Evolutionary conservation across 108 stramenopile species (phyloP).

Genomic region (Mediolabrus comicus): DNA sequence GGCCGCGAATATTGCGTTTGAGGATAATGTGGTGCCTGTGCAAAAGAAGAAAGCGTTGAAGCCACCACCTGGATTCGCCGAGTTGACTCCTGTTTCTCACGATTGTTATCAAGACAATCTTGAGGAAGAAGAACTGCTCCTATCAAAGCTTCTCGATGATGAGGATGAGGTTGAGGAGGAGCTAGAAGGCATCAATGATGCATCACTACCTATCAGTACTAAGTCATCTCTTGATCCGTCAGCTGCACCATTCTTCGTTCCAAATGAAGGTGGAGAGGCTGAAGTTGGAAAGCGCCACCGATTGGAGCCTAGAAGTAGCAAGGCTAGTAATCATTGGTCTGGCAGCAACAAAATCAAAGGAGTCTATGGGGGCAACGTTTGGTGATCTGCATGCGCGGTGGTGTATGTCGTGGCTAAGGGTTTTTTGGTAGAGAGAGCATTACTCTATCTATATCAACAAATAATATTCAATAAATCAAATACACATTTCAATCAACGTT

Average conservation of each 20-base stretch:
- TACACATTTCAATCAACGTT: neutral
- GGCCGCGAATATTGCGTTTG: neutral
- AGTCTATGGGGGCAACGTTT: slow-evolving; percentile 45
- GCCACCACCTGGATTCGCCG: slow-evolving; percentile 39
- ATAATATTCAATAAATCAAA: neutral
- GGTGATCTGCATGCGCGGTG: slow-evolving; percentile 16
- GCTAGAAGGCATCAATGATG: neutral
- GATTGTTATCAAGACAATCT: slow-evolving; percentile 16
- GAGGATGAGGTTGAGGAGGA: slow-evolving; percentile 32
- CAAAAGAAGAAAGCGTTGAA: slow-evolving; percentile 15
- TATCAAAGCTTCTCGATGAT: slow-evolving; percentile 48
- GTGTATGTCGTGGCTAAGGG: neutral
- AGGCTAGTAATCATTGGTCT: slow-evolving; percentile 5
- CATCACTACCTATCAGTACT: slow-evolving; percentile 5
- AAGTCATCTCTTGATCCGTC: slow-evolving; percentile 42
- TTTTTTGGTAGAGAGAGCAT: neutral
- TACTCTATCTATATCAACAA: neutral
- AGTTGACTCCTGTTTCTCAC: slow-evolving; percentile 11
- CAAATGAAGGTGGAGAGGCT: neutral
- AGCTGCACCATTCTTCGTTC: slow-evolving; percentile 32
- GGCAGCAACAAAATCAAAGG: slow-evolving; percentile 36
- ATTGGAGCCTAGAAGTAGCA: slow-evolving; percentile 1
- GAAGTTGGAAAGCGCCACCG: neutral
- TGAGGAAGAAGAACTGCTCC: slow-evolving; percentile 32
- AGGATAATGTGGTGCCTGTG: neutral